Evolutionary conservation across 2,329 filamentous ascomycete genomes (phyloP).

Genomic region (Paecilomyces niveus): DNA sequence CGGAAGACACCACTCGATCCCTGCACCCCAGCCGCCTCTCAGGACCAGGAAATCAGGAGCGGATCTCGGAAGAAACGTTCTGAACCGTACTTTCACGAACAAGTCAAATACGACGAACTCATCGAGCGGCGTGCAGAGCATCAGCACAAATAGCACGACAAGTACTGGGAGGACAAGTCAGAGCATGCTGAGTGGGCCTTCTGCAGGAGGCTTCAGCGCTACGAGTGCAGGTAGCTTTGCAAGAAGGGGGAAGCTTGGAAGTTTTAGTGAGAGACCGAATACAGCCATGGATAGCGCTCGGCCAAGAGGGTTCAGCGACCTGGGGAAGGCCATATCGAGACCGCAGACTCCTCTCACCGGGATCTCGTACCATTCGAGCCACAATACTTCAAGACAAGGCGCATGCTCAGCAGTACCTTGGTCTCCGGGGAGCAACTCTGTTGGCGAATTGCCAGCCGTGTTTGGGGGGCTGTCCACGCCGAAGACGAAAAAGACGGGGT

Average conservation of each 20-base stretch:
- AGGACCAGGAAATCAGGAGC: conserved; percentile 51
- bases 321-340: conserved; percentile 24
- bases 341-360: conserved; percentile 59
- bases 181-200: conserved; percentile 89
- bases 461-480: conserved; percentile 72
- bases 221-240: conserved; percentile 93
- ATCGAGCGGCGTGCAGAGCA: conserved; percentile 65
- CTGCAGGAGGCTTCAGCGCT: conserved; percentile 83
- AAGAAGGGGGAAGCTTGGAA: conserved; percentile 53
- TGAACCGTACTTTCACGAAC: conserved; percentile 76
- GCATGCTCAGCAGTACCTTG: conserved; percentile 61
- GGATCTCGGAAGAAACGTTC: conserved; percentile 62
- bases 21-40: conserved; percentile 29
- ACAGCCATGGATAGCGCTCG: conserved; percentile 35
- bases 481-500: conserved; percentile 74
- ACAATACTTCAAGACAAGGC: conserved; percentile 53
- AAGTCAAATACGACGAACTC: conserved; percentile 79
- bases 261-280: conserved; percentile 35
- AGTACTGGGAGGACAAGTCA: conserved; percentile 72
- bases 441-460: conserved; percentile 59
- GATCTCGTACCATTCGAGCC: conserved; percentile 86
- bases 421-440: conserved; percentile 39
- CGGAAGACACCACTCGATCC: conserved; percentile 36
- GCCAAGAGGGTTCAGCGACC: conserved; percentile 31
- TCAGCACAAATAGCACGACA: conserved; percentile 55